These are phyloP conservation scores for Lichtheimia corymbifera DNA, from an alignment of 371 early-diverging fungal species.

Conservation along the genomic window DNA sequence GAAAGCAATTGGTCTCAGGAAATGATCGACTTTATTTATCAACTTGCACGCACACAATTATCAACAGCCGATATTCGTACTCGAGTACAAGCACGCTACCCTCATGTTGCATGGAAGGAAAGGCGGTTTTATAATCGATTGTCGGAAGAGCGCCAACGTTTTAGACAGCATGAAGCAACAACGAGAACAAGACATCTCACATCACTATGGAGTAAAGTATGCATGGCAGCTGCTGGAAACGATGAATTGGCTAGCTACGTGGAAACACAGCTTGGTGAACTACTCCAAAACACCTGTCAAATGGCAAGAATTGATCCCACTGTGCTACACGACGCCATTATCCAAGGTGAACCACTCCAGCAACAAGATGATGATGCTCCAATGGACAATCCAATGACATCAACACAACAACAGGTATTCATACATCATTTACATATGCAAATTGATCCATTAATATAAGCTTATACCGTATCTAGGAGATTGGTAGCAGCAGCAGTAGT, in stretches of 20 bases:
- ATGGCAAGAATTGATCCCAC: slow-evolving; percentile 47
- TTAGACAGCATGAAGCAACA: slow-evolving; percentile 48
- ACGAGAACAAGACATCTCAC: slow-evolving; percentile 40
- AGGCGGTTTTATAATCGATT: slow-evolving; percentile 63
- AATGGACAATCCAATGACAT: too few species aligned
- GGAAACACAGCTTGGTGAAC: slow-evolving; percentile 21
- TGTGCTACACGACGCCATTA: slow-evolving; percentile 18
- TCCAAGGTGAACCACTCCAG: not conserved
- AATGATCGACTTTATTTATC: slow-evolving; percentile 53
- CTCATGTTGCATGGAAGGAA: slow-evolving; percentile 60
- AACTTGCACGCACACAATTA: slow-evolving; percentile 44
- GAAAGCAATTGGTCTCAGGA: slow-evolving; percentile 57
- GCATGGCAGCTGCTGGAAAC: slow-evolving; percentile 40
- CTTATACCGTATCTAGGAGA: not conserved
- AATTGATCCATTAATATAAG: not conserved
- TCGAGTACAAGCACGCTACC: slow-evolving; percentile 52
- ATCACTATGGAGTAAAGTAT: slow-evolving; percentile 31
- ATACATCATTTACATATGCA: too few species aligned
- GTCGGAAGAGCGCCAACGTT: slow-evolving; percentile 62
- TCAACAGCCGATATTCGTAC: slow-evolving; percentile 62
- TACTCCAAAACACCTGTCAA: slow-evolving; percentile 39
- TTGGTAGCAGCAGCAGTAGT: not conserved
- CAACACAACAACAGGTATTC: not conserved
- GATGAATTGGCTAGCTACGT: slow-evolving; percentile 39
- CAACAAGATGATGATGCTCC: too few species aligned